These are phyloP conservation scores for Lipomyces yamanashiensis DNA, from an alignment of 805 yeast genomes.

Conservation along the genomic window DNA sequence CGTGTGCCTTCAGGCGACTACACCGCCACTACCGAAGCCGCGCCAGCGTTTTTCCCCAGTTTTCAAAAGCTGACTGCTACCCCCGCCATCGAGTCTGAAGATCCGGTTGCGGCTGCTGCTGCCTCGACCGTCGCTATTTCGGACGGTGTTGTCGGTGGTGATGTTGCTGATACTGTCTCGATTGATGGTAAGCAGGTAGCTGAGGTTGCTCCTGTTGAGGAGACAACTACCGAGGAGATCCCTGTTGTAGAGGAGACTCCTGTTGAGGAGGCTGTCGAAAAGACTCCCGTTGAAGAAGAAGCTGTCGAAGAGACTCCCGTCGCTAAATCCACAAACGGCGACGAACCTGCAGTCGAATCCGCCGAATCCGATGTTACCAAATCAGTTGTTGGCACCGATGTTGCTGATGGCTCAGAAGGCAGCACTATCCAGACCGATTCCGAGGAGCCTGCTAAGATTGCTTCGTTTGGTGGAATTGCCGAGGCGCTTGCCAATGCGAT, in stretches of 20 bases:
- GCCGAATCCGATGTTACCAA: not conserved
- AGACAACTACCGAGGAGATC: not conserved
- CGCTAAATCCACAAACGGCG: not conserved
- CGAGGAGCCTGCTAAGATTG: not conserved
- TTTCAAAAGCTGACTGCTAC: not conserved
- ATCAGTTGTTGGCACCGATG: not conserved
- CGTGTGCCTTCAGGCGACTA: constrained; percentile 2
- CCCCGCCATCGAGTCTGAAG: not conserved
- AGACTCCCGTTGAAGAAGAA: not conserved
- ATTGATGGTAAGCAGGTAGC: not conserved
- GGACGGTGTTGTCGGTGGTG: constrained; percentile 5
- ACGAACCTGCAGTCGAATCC: not conserved
- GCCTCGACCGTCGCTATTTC: constrained; percentile 7
- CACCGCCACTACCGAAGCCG: not conserved
- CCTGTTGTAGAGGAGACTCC: not conserved
- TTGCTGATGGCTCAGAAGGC: not conserved
- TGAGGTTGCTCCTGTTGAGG: not conserved
- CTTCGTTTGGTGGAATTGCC: constrained; percentile 1
- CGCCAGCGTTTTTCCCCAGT: not conserved
- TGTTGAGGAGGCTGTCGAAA: not conserved
- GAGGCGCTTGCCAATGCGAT: constrained; percentile 13
- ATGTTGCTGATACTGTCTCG: constrained; percentile 1
- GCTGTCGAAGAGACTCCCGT: not conserved
- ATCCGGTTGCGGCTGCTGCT: not conserved
- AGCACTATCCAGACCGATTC: constrained; percentile 1